A percentile compares a stretch with the other conserved stretches of the same genome.
Conservation (phyloP, 192 early-diverging fungal genomes). For the Pilobolus umbonatus region DNA sequence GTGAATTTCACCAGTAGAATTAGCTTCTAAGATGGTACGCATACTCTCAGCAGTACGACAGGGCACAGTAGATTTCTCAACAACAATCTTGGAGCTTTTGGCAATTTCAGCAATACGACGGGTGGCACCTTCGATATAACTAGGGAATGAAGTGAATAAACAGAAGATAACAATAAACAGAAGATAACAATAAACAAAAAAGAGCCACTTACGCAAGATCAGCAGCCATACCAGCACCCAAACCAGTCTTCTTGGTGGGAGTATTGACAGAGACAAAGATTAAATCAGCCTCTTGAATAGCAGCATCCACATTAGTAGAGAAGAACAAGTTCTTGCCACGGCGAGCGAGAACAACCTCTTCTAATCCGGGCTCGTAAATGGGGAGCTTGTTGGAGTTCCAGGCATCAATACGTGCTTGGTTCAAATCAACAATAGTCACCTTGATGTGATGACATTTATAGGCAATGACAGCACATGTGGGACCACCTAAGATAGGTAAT, state of each 20-base stretch:
- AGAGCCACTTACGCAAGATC: constrained; percentile 67
- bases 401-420: constrained; percentile 71
- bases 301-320: constrained; percentile 72
- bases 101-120: constrained; percentile 80
- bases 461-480: constrained; percentile 90
- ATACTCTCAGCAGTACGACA: constrained; percentile 86
- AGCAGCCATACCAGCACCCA: constrained; percentile 76
- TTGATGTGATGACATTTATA: constrained; percentile 82
- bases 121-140: constrained; percentile 78
- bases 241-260: constrained; percentile 74
- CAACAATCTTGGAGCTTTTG: constrained; percentile 78
- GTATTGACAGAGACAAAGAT: constrained; percentile 95
- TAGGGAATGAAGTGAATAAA: constrained; percentile 21
- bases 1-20: constrained; percentile 56
- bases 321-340: constrained; percentile 86
- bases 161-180: background rate
- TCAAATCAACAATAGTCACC: constrained; percentile 88
- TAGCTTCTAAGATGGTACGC: constrained; percentile 79
- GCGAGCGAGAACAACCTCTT: constrained; percentile 70
- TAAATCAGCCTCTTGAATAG: constrained; percentile 75
- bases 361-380: constrained; percentile 90
- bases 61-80: constrained; percentile 94
- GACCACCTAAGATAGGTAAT: constrained; percentile 58
- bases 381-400: constrained; percentile 89
- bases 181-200: constrained; percentile 7